Conservation (phyloP, 2,329 filamentous ascomycete genomes). For the Aspergillus transmontanensis region DNA sequence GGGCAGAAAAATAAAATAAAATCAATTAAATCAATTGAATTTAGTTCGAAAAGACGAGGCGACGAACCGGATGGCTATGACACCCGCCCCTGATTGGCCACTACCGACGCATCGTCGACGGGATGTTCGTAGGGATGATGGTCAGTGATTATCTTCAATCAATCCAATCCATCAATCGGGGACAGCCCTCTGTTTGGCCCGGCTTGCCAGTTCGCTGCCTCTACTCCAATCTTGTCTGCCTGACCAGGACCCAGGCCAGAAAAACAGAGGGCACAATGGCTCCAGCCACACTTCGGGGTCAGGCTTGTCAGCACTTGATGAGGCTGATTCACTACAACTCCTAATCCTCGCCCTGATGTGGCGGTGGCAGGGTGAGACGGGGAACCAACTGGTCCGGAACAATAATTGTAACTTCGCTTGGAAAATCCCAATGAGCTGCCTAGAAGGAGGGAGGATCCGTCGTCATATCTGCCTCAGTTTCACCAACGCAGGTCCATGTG, state of each 20-base stretch:
- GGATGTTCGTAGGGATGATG: slow-evolving; percentile 10
- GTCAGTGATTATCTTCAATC: slow-evolving; percentile 9
- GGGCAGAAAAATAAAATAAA: slow-evolving; percentile 13
- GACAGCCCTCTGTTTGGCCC: not conserved
- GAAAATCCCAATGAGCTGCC: not conserved
- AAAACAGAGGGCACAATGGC: not conserved
- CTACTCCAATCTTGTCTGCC: not conserved
- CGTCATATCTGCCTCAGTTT: not conserved
- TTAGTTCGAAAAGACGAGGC: slow-evolving; percentile 20
- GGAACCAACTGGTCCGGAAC: not conserved
- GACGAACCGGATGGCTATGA: slow-evolving; percentile 20
- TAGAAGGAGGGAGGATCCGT: not conserved
- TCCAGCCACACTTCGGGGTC: slow-evolving; percentile 9
- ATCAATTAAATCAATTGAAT: slow-evolving; percentile 6
- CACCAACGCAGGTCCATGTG: not conserved
- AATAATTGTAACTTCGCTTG: not conserved
- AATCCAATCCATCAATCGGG: not conserved
- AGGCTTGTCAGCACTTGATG: slow-evolving; percentile 8
- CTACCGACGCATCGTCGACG: not conserved
- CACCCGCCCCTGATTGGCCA: not conserved
- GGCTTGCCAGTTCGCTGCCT: not conserved
- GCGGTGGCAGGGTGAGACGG: slow-evolving; percentile 4
- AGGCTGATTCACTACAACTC: slow-evolving; percentile 1
- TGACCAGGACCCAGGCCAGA: not conserved
- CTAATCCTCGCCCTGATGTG: not conserved